phyloP scores from a whole-genome alignment of 2,329 filamentous ascomycete species.

The Eurotiales sp. region DNA sequence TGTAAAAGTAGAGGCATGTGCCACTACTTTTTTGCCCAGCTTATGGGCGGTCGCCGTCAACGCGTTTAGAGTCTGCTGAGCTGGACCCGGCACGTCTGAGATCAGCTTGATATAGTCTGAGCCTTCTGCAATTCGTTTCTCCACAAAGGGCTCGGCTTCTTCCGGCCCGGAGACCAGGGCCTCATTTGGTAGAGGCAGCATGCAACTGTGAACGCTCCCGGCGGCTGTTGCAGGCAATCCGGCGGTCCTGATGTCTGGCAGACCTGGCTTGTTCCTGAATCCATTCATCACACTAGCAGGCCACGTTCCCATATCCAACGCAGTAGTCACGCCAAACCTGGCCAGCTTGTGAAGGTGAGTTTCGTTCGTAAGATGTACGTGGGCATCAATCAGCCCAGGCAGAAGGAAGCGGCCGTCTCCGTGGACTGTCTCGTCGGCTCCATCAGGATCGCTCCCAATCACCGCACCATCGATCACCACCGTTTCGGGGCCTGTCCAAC shows the following conservation, averaged over 20 bases:
- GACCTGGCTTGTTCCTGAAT: not conserved
- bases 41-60: constrained; percentile 16
- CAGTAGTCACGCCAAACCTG: constrained; percentile 22
- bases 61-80: constrained; percentile 17
- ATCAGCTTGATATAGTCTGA: constrained; percentile 21
- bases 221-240: constrained; percentile 8
- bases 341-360: constrained; percentile 16
- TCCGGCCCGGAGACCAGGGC: constrained; percentile 4
- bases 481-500: not conserved
- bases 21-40: constrained; percentile 12
- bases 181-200: constrained; percentile 4
- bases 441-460: not conserved
- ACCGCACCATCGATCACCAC: not conserved
- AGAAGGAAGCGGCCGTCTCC: constrained; percentile 18
- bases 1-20: not conserved
- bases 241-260: constrained; percentile 7
- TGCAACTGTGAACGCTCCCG: constrained; percentile 12
- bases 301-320: constrained; percentile 14
- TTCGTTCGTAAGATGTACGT: constrained; percentile 17
- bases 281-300: not conserved
- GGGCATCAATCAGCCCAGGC: constrained; percentile 24
- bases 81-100: constrained; percentile 18
- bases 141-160: constrained; percentile 8
- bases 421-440: constrained; percentile 13
- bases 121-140: constrained; percentile 15